Percentiles rank a stretch among this genome's conserved stretches.
Evolutionary conservation across 169 alveolate genomes (phyloP).

Genomic region (Plasmodium chabaudi): DNA sequence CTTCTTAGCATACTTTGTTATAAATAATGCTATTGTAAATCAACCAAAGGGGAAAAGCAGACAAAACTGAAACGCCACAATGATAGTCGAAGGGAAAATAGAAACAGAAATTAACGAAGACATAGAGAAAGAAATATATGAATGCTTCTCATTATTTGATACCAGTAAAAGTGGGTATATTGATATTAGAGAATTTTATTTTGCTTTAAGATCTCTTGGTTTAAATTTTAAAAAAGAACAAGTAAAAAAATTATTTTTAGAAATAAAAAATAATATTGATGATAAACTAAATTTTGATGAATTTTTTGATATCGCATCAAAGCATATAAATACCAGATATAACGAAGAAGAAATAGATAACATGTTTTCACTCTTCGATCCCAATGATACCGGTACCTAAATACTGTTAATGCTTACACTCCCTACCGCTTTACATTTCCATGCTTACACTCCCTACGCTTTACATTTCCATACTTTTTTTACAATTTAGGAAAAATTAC

Average conservation of each 20-base stretch:
- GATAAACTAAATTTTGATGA: constrained; percentile 71
- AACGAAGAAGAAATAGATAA: constrained; percentile 64
- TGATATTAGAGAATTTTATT: constrained; percentile 73
- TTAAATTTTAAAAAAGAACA: constrained; percentile 73
- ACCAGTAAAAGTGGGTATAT: constrained; percentile 75
- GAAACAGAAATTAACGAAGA: constrained; percentile 48
- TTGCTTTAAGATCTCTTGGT: constrained; percentile 68
- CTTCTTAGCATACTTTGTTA: no score
- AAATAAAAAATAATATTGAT: constrained; percentile 45
- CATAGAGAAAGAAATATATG: constrained; percentile 60
- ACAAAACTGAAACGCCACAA: background rate
- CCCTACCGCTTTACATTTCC: no score
- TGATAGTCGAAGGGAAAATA: constrained; percentile 23
- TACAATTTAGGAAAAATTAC: no score
- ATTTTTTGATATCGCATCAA: constrained; percentile 65
- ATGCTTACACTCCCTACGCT: no score
- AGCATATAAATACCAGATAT: constrained; percentile 64
- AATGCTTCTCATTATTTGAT: constrained; percentile 71
- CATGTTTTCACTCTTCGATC: constrained; percentile 63
- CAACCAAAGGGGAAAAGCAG: background rate
- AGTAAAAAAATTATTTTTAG: constrained; percentile 50
- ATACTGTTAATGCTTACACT: no score
- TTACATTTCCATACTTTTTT: no score
- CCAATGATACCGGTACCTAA: constrained; percentile 57
- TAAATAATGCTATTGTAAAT: background rate